These are phyloP conservation scores for Lepidium aucheri DNA, from an alignment of 345 rosid species.

Conservation along the genomic window DNA sequence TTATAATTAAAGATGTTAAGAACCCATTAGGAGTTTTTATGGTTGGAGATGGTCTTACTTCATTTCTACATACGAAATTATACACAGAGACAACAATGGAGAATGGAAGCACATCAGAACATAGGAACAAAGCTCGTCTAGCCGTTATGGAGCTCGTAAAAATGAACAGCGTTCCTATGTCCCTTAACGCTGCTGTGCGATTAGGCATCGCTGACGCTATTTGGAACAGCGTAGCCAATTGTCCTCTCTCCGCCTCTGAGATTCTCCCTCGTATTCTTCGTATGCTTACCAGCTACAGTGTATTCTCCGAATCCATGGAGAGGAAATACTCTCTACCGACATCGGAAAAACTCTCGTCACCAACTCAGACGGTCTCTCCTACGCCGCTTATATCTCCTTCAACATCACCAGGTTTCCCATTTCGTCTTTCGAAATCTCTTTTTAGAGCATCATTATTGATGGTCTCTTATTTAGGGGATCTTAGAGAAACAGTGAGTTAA, in stretches of 20 bases:
- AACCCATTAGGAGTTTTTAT: too few species aligned
- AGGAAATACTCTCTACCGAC: conserved; percentile 62
- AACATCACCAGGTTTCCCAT: conserved; percentile 67
- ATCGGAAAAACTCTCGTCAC: conserved; percentile 75
- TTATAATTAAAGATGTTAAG: too few species aligned
- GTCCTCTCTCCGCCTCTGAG: conserved; percentile 67
- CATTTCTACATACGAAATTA: too few species aligned
- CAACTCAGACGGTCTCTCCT: conserved; percentile 62
- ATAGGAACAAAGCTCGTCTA: conserved; percentile 49
- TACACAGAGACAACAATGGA: conserved; percentile 27
- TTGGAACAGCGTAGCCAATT: conserved; percentile 71
- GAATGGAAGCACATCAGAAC: conserved; percentile 39
- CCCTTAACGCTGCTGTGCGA: conserved; percentile 63
- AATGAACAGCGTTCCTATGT: conserved; percentile 95
- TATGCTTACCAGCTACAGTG: conserved; percentile 69
- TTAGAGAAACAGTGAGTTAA: too few species aligned
- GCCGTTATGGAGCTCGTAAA: conserved; percentile 73
- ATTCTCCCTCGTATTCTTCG: conserved; percentile 72
- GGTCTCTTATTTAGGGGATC: too few species aligned
- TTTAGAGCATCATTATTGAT: too few species aligned
- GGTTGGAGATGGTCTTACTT: too few species aligned
- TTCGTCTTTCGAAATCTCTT: neutral
- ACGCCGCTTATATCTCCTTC: conserved; percentile 75
- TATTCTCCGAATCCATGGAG: conserved; percentile 45
- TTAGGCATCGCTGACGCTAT: conserved; percentile 75